Conservation (phyloP, 225 moss, liverwort and hornwort species). For the Bryum argenteum region DNA sequence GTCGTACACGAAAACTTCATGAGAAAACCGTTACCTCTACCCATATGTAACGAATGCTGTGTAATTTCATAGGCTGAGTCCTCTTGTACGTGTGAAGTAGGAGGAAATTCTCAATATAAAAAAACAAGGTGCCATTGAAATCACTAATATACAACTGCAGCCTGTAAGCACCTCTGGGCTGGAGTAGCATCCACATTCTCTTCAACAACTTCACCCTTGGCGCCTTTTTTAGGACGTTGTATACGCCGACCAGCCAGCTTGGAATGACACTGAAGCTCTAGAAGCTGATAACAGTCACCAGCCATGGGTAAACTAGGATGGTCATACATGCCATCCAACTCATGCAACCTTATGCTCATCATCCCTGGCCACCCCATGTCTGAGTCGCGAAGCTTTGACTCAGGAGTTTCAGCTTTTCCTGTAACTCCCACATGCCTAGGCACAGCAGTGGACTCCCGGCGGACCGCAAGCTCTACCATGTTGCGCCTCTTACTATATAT, state of each 20-base stretch:
- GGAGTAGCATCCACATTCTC: constrained; percentile 80
- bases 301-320: constrained; percentile 99
- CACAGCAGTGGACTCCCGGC: constrained; percentile 81
- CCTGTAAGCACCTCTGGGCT: constrained; percentile 45
- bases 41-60: constrained; percentile 9
- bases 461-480: constrained; percentile 95
- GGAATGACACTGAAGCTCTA: constrained; percentile 98
- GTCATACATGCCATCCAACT: constrained; percentile 99
- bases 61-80: neutral
- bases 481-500: constrained; percentile 94
- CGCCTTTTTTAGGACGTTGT: constrained; percentile 87
- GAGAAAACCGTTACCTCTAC: constrained; percentile 17
- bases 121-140: constrained; percentile 12
- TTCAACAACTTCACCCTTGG: constrained; percentile 78
- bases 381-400: constrained; percentile 49
- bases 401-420: constrained; percentile 54
- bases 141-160: constrained; percentile 14
- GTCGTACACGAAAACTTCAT: constrained; percentile 3
- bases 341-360: constrained; percentile 99
- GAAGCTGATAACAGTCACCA: constrained; percentile 84
- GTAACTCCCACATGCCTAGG: constrained; percentile 38
- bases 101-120: constrained; percentile 9
- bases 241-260: constrained; percentile 95
- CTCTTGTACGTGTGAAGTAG: neutral
- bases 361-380: constrained; percentile 98